phyloP scores from a whole-genome alignment of 2,329 filamentous ascomycete genomes.

The Parasarocladium wereldwijsianum region DNA sequence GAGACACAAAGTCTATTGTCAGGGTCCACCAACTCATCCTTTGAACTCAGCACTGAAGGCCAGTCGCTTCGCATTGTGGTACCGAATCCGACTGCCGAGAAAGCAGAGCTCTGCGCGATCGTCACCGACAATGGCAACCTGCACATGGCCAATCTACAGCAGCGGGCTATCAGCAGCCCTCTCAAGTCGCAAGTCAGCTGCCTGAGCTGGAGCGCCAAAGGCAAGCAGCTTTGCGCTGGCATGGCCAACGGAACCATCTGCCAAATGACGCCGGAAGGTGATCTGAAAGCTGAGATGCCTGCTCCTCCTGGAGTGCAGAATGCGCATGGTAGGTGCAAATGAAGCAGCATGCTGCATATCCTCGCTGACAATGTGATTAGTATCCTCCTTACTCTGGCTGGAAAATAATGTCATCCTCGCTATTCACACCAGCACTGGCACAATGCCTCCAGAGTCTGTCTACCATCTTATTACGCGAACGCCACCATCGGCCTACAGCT shows the following conservation, averaged over 20 bases:
- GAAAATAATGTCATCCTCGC: slow-evolving; percentile 75
- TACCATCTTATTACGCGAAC: slow-evolving; percentile 69
- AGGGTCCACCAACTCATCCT: slow-evolving; percentile 50
- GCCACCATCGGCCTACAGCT: slow-evolving; percentile 44
- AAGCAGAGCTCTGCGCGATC: slow-evolving; percentile 62
- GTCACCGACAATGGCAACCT: slow-evolving; percentile 71
- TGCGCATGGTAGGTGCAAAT: slow-evolving; percentile 51
- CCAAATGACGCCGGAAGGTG: slow-evolving; percentile 74
- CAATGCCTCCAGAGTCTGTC: slow-evolving; percentile 44
- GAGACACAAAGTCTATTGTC: slow-evolving; percentile 54
- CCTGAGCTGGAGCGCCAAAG: slow-evolving; percentile 80
- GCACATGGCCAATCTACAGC: slow-evolving; percentile 67
- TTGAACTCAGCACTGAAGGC: slow-evolving; percentile 65
- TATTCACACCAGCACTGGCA: slow-evolving; percentile 53
- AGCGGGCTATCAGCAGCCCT: slow-evolving; percentile 44
- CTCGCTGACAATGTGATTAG: slow-evolving; percentile 22
- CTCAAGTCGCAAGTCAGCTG: slow-evolving; percentile 68
- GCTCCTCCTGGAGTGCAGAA: slow-evolving; percentile 52
- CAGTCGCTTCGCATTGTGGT: slow-evolving; percentile 57
- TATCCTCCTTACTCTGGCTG: slow-evolving; percentile 75
- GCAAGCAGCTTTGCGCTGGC: slow-evolving; percentile 85
- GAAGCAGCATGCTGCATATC: too few relatives aligned
- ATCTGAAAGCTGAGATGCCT: slow-evolving; percentile 63
- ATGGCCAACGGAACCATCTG: slow-evolving; percentile 63
- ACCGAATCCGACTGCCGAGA: slow-evolving; percentile 66